Conservation (phyloP, 208 protist genomes). For the Trypanosoma brucei region DNA sequence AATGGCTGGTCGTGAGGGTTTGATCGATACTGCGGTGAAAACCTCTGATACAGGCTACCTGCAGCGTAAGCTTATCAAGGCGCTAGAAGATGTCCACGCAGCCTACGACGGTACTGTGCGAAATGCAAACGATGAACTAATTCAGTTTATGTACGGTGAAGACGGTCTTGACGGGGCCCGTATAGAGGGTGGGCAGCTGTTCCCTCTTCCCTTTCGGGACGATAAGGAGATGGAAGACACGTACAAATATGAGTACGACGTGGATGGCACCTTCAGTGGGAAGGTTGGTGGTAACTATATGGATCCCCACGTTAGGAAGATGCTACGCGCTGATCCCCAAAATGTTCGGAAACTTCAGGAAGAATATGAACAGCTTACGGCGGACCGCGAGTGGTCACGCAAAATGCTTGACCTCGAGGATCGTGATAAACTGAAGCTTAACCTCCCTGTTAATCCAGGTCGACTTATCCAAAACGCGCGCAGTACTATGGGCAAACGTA, state of each 20-base stretch:
- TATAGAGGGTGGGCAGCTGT: conserved; percentile 89
- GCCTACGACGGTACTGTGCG: conserved; percentile 98
- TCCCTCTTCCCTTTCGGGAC: conserved; percentile 54
- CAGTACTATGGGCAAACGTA: conserved; percentile 88
- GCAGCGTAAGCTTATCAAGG: conserved; percentile 96
- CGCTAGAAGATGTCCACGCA: conserved; percentile 98
- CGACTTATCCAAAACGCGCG: conserved; percentile 96
- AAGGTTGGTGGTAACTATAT: conserved; percentile 82
- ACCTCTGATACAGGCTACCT: conserved; percentile 97
- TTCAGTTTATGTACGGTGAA: conserved; percentile 99
- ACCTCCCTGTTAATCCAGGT: conserved; percentile 91
- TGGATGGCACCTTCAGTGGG: conserved; percentile 64
- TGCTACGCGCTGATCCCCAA: conserved; percentile 69
- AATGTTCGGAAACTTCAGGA: conserved; percentile 73
- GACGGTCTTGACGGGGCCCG: conserved; percentile 96
- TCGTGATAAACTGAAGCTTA: conserved; percentile 61
- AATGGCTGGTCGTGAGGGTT: conserved; percentile 98
- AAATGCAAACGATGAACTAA: conserved; percentile 92
- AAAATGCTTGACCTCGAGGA: conserved; percentile 66
- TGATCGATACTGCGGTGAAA: conserved; percentile 99
- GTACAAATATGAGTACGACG: conserved; percentile 79
- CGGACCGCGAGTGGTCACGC: conserved; percentile 74
- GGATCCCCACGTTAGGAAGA: conserved; percentile 80
- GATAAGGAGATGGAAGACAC: conserved; percentile 63
- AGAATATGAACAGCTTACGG: conserved; percentile 89